phyloP scores from a whole-genome alignment of 306 rosid genomes.

The Cucumis melo region DNA sequence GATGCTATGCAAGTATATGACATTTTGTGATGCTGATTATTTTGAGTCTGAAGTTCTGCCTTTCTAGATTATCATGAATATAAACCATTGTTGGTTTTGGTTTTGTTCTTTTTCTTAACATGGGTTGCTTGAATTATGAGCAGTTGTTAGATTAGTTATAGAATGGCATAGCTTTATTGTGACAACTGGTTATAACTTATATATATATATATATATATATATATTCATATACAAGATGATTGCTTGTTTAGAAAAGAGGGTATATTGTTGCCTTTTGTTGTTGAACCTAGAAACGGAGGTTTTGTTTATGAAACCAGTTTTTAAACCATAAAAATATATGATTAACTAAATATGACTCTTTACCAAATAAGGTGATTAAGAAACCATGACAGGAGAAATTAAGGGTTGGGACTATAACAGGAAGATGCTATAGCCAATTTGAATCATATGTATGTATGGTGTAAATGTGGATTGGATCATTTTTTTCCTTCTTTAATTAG shows the following conservation, averaged over 20 bases:
- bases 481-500: no score
- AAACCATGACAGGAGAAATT: no score
- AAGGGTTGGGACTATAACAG: no score
- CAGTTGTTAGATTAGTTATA: not conserved
- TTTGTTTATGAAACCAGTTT: not conserved
- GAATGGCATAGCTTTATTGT: not conserved
- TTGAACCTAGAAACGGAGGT: not conserved
- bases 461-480: no score
- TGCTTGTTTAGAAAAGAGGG: not conserved
- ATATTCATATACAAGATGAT: no score
- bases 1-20: constrained; percentile 1
- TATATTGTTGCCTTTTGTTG: not conserved
- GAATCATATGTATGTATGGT: no score
- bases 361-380: no score
- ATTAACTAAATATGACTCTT: no score
- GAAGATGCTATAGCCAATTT: no score
- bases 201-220: no score
- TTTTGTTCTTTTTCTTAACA: not conserved
- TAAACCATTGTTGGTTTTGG: not conserved
- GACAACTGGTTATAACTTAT: not conserved
- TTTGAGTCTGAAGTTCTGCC: not conserved
- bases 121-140: not conserved
- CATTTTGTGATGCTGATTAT: not conserved
- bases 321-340: no score
- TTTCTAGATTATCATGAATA: not conserved